Conservation (phyloP, 345 rosid genomes). For the Eucalyptus marginata region DNA sequence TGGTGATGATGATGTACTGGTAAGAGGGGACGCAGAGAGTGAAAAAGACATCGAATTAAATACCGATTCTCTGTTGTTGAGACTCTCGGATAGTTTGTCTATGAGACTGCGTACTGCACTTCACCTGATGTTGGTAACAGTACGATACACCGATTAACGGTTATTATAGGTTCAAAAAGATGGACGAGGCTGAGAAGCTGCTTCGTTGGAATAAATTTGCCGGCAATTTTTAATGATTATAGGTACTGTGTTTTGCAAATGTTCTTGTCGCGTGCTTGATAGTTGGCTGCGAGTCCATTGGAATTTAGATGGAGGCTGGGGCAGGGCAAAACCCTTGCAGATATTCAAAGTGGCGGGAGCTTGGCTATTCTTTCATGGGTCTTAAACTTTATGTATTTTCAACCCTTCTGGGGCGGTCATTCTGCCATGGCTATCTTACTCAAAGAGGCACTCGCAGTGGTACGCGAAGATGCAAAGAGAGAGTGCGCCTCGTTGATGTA, state of each 20-base stretch:
- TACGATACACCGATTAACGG: neutral
- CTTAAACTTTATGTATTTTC: neutral
- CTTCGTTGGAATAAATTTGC: neutral
- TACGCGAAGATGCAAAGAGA: constrained; percentile 84
- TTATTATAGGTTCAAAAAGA: neutral
- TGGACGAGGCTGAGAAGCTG: neutral
- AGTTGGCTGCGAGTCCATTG: constrained; percentile 64
- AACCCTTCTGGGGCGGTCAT: neutral
- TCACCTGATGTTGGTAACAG: neutral
- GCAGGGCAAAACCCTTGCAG: constrained; percentile 51
- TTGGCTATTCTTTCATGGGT: neutral
- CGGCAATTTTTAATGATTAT: neutral
- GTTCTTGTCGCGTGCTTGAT: neutral
- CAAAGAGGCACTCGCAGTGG: constrained; percentile 74
- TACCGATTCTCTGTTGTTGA: neutral
- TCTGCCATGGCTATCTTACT: neutral
- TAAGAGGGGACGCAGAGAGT: neutral
- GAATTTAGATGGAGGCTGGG: constrained; percentile 61
- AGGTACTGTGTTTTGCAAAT: neutral
- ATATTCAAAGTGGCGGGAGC: constrained; percentile 68
- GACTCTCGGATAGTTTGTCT: neutral
- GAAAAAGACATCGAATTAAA: neutral
- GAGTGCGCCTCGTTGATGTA: constrained; percentile 91
- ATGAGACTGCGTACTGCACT: neutral
- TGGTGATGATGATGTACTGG: neutral